Percentiles rank a stretch among this genome's conserved stretches.
These are phyloP conservation scores for Mycena vulgaris DNA, from an alignment of 768 basidiomycete genomes.

Conservation along the genomic window DNA sequence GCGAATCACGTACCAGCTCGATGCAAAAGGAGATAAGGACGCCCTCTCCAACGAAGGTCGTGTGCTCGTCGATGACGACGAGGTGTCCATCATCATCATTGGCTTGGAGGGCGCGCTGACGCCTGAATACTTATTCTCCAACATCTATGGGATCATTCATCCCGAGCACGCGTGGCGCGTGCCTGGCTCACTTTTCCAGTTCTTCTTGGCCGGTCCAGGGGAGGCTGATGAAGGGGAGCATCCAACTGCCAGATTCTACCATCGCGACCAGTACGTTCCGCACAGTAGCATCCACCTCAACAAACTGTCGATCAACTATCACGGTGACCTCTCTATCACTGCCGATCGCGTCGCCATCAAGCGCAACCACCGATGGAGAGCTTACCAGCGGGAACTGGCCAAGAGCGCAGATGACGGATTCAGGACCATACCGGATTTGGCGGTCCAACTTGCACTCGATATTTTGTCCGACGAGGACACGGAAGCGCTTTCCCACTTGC, in stretches of 20 bases:
- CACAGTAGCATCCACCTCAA: neutral
- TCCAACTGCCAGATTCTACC: neutral
- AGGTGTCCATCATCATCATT: neutral
- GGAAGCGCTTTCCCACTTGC: neutral
- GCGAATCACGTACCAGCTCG: too few relatives aligned
- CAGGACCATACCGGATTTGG: neutral
- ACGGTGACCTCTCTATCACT: neutral
- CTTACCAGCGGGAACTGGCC: neutral
- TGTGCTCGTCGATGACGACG: neutral
- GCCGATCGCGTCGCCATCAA: neutral
- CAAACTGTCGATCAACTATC: neutral
- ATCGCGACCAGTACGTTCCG: neutral
- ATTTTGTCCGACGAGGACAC: neutral
- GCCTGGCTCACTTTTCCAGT: neutral
- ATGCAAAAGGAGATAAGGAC: too few relatives aligned
- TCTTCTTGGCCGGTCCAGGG: neutral
- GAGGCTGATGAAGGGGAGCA: neutral
- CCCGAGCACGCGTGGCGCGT: neutral
- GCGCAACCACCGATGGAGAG: neutral
- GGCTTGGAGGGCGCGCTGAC: neutral
- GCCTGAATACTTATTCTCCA: neutral
- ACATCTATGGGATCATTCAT: neutral
- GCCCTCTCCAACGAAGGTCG: too few relatives aligned
- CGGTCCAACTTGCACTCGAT: neutral
- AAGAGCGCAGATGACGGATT: neutral